Conservation (phyloP, 2,329 filamentous ascomycete genomes). For the Epichloe typhina region DNA sequence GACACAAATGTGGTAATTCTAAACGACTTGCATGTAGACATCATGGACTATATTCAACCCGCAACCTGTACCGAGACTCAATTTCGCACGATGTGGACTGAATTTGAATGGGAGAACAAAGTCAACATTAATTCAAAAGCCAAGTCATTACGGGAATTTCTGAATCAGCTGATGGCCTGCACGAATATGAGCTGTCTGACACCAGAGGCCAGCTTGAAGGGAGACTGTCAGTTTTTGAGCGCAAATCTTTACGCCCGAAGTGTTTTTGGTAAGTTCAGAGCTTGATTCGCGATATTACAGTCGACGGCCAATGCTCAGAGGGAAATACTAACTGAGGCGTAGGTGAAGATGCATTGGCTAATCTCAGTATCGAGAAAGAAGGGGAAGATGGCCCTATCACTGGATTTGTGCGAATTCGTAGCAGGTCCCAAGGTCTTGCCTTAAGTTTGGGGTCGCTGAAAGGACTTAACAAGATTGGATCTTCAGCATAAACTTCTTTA, state of each 20-base stretch:
- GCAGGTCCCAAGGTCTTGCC: constrained; percentile 87
- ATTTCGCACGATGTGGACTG: constrained; percentile 99
- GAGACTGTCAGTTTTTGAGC: constrained; percentile 94
- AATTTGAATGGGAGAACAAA: constrained; percentile 99
- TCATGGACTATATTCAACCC: constrained; percentile 99
- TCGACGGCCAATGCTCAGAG: too few relatives aligned
- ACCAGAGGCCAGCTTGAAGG: constrained; percentile 89
- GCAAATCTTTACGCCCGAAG: constrained; percentile 93
- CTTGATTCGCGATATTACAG: background rate
- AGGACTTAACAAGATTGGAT: constrained; percentile 72
- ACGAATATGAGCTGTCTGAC: constrained; percentile 99
- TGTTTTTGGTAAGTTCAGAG: constrained; percentile 73
- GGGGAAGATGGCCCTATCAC: constrained; percentile 90
- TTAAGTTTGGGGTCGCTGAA: constrained; percentile 89
- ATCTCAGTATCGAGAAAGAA: constrained; percentile 95
- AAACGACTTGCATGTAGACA: constrained; percentile 95
- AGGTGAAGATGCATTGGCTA: constrained; percentile 98
- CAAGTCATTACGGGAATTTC: constrained; percentile 79
- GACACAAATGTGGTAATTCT: constrained; percentile 96
- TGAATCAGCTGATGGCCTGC: constrained; percentile 88
- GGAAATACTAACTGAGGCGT: constrained; percentile 12
- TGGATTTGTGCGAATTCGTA: constrained; percentile 94
- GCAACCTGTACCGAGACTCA: constrained; percentile 94
- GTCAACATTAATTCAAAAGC: constrained; percentile 99
- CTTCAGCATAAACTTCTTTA: constrained; percentile 13